A percentile compares a stretch with the other conserved stretches of the same genome.
Evolutionary conservation across 1,284 basidiomycete genomes (phyloP).

Genomic region (Xerocomus nothofagi): DNA sequence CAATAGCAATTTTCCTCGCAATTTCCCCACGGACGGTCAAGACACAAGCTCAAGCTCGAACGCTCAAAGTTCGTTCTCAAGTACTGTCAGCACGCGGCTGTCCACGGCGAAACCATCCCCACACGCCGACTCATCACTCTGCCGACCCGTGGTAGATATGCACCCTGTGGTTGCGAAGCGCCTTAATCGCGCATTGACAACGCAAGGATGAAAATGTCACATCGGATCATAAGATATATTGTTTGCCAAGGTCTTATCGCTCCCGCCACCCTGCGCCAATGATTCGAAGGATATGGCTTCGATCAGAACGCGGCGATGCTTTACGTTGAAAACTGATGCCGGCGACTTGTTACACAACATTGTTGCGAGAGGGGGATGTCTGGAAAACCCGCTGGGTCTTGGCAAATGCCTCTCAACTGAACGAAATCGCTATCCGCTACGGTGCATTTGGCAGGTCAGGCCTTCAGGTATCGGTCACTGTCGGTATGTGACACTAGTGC

Average conservation of each 20-base stretch:
- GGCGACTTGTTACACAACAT: conserved; percentile 1
- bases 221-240: background rate
- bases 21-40: background rate
- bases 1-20: conserved; percentile 12
- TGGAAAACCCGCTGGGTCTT: no score
- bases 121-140: background rate
- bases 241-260: background rate
- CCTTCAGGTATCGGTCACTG: no score
- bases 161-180: conserved; percentile 7
- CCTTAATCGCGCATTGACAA: conserved; percentile 2
- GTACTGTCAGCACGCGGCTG: background rate
- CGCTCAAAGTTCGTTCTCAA: conserved; percentile 3
- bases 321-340: no score
- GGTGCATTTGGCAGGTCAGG: no score
- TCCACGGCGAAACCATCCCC: background rate
- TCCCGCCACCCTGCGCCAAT: background rate
- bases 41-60: no score
- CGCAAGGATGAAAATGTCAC: background rate
- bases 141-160: background rate
- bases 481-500: no score
- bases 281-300: background rate
- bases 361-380: background rate
- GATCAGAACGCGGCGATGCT: background rate
- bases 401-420: no score
- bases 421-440: no score